These are phyloP conservation scores for Auricularia cornea DNA, from an alignment of 768 basidiomycete genomes.

Conservation along the genomic window DNA sequence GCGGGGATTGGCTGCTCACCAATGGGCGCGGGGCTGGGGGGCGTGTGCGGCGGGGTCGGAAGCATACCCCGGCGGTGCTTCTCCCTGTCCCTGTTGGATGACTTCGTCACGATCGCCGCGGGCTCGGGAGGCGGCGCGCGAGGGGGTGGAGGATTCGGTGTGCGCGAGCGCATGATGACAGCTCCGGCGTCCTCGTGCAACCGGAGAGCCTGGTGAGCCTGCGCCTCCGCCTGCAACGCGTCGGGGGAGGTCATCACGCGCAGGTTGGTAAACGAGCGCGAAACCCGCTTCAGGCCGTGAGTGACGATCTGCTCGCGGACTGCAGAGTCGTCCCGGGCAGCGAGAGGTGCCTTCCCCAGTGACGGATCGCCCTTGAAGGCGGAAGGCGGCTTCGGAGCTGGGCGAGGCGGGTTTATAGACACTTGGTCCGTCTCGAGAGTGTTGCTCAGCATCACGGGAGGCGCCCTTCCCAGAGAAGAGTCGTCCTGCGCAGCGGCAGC, in stretches of 20 bases:
- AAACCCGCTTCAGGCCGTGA: neutral
- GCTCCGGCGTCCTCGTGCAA: too few relatives aligned
- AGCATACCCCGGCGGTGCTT: too few relatives aligned
- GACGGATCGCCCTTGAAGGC: neutral
- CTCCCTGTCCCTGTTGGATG: too few relatives aligned
- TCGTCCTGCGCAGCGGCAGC: too few relatives aligned
- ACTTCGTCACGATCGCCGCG: neutral
- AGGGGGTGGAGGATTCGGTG: neutral
- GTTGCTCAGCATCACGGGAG: too few relatives aligned
- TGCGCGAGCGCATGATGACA: neutral
- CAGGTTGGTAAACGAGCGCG: neutral
- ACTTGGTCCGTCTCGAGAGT: too few relatives aligned
- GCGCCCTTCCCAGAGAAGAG: too few relatives aligned
- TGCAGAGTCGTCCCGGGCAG: neutral
- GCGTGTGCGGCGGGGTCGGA: neutral
- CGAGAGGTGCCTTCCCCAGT: neutral
- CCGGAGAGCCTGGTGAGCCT: neutral
- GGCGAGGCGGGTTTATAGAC: too few relatives aligned
- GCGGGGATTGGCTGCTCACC: neutral
- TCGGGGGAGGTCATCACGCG: neutral
- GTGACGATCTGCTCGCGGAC: neutral
- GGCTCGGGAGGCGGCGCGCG: neutral
- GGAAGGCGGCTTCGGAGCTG: too few relatives aligned
- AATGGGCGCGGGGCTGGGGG: neutral
- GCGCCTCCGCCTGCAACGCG: neutral